Conservation (phyloP, 352 stramenopile genomes). For the Phytophthora pinifolia region DNA sequence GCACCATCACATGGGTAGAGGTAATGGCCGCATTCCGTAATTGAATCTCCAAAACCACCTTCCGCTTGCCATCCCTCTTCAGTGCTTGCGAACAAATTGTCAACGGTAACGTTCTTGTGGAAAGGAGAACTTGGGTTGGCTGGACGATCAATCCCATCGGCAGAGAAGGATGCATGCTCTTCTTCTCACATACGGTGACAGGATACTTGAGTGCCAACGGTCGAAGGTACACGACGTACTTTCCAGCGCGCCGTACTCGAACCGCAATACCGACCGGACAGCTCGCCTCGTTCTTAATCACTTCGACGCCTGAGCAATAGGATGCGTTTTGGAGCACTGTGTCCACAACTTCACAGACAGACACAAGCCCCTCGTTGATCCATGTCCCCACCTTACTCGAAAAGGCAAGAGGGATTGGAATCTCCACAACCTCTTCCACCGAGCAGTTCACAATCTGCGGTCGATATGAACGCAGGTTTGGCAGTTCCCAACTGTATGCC, state of each 20-base stretch:
- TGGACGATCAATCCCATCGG: conserved; percentile 24
- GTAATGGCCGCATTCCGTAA: conserved; percentile 24
- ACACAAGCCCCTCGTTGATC: conserved; percentile 26
- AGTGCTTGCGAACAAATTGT: conserved; percentile 35
- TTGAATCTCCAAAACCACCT: conserved; percentile 24
- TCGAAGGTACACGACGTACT: conserved; percentile 38
- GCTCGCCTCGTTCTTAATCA: conserved; percentile 24
- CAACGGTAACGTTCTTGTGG: conserved; percentile 21
- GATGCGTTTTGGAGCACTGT: conserved; percentile 28
- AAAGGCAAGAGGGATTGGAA: conserved; percentile 37
- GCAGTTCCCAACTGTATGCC: conserved; percentile 44
- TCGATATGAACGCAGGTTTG: conserved; percentile 38
- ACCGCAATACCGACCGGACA: conserved; percentile 24
- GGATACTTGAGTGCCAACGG: conserved; percentile 36
- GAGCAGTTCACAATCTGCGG: conserved; percentile 37
- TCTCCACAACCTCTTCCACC: conserved; percentile 29
- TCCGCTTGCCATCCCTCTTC: conserved; percentile 7
- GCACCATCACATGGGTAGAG: conserved; percentile 33
- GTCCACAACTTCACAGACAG: conserved; percentile 34
- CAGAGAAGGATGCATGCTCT: conserved; percentile 12
- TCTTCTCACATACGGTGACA: conserved; percentile 33
- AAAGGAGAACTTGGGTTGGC: conserved; percentile 18
- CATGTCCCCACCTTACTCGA: conserved; percentile 30
- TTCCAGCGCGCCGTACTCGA: conserved; percentile 25
- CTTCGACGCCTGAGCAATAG: conserved; percentile 10